Evolutionary conservation across 2,329 filamentous ascomycete species (phyloP).

Genomic region (Fusarium chaquense): DNA sequence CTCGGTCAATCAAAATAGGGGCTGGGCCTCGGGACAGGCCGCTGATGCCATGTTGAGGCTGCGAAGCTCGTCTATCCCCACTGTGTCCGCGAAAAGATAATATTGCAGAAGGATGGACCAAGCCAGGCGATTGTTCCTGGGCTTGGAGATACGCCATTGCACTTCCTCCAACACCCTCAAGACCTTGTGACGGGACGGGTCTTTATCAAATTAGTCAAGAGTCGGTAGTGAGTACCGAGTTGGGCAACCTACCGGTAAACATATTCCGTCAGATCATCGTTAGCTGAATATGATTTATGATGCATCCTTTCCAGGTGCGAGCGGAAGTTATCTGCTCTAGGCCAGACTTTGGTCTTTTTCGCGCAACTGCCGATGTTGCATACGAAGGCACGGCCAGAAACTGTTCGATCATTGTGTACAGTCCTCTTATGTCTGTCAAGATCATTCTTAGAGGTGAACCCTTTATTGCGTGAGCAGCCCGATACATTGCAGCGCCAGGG

Average conservation of each 20-base stretch:
- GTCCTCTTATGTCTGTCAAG: conserved; percentile 82
- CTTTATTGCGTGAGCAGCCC: conserved; percentile 69
- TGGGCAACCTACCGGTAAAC: conserved; percentile 37
- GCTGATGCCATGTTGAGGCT: conserved; percentile 15
- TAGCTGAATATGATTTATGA: conserved; percentile 50
- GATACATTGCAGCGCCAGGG: conserved; percentile 70
- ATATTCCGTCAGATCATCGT: conserved; percentile 56
- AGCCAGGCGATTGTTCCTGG: conserved; percentile 24
- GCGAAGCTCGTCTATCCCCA: conserved; percentile 18
- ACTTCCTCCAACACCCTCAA: conserved; percentile 48
- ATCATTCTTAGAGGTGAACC: conserved; percentile 85
- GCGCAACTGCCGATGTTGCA: conserved; percentile 46
- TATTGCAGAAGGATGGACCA: conserved; percentile 29
- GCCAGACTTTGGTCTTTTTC: conserved; percentile 73
- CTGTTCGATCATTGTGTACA: conserved; percentile 69
- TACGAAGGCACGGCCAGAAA: conserved; percentile 42
- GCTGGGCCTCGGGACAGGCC: conserved; percentile 21
- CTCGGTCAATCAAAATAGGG: conserved; percentile 30
- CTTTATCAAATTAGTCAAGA: conserved; percentile 14
- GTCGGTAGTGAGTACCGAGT: background rate
- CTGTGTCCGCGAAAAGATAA: conserved; percentile 13
- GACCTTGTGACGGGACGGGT: conserved; percentile 37
- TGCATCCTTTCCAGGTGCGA: conserved; percentile 82
- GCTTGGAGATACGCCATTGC: conserved; percentile 42
- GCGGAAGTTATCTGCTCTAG: conserved; percentile 87